Evolutionary conservation across 192 early-diverging fungal genomes (phyloP).

Genomic region (Mortierella alpina): DNA sequence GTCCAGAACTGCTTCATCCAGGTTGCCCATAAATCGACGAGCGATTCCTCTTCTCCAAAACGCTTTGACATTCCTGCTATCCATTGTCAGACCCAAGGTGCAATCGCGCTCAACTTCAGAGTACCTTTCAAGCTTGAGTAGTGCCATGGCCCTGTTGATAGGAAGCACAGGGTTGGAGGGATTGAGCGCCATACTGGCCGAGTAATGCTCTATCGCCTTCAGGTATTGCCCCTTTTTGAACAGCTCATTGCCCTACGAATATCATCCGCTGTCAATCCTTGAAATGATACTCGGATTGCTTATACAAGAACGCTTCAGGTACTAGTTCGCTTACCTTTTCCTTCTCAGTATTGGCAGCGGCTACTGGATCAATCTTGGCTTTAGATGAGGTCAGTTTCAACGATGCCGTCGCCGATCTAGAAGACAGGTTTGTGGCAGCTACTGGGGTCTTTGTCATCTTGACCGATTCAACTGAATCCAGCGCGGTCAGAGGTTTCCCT

Average conservation of each 20-base stretch:
- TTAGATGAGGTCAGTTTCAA: neutral
- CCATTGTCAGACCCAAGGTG: constrained; percentile 64
- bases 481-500: neutral
- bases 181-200: constrained; percentile 71
- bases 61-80: constrained; percentile 82
- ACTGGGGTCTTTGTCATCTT: neutral
- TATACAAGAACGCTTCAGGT: neutral
- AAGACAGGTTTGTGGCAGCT: neutral
- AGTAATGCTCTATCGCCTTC: constrained; percentile 72
- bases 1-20: constrained; percentile 70
- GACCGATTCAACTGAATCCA: neutral
- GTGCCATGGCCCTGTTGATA: constrained; percentile 86
- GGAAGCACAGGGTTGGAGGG: constrained; percentile 65
- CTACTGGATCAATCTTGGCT: neutral
- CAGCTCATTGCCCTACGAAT: constrained; percentile 18
- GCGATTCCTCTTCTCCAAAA: constrained; percentile 81
- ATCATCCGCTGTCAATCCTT: neutral
- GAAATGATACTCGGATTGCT: no score
- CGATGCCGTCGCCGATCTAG: no score
- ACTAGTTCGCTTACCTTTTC: constrained; percentile 20
- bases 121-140: constrained; percentile 78
- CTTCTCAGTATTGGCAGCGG: constrained; percentile 27
- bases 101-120: constrained; percentile 76
- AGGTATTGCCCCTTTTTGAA: constrained; percentile 63
- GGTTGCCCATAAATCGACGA: constrained; percentile 58